Base-by-base conservation (phyloP, 805 yeast species). In the Suhomyces prunicola region DNA sequence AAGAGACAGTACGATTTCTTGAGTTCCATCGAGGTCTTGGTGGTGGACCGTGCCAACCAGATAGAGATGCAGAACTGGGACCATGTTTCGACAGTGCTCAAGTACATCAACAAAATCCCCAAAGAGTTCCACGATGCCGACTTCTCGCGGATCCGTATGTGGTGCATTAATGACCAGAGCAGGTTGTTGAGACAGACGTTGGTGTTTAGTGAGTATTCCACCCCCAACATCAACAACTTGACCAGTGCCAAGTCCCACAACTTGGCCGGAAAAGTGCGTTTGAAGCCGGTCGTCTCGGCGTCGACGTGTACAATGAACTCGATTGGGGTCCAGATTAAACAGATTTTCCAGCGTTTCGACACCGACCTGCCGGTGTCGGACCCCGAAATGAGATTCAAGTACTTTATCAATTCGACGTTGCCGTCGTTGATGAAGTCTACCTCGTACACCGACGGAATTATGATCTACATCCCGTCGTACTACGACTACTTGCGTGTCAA, bases 21-120 rank as follows among this genome's bases (percentile, higher is more conserved):
- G 54, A 86, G 96, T 33, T 91, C 97, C 1, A 89, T 94, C 58
- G 99, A 94, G 68, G 68, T 94, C 3, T 69, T 87, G 48, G 72
- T 92, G 17, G 70, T 90, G 40, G 99, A 94, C 69, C 89, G 88
- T 61, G 83, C 94, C 10, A 91, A 91, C 63, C 88, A 90, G 29
- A 77, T 92, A 57, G 88, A 89, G 64, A 88, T 87, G 88, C 99
- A 94, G 70, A 90, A 92, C 64, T 88, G 97, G 92, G 87, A 87
- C 36, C 96, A 93, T 70, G 79, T 94, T 7, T 69, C 68, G 29
- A 84, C 85, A 13, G 79, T 85, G 5, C 73, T 86, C 59, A 83
- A 84, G 57, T 84, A 86, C 64, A 59, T 91, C 52, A 91, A 92
- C 69, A 74, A 78, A 52, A 83, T 91, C 46, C 98, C 98, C 5